Evolutionary conservation across 2,329 filamentous ascomycete species (phyloP).

Genomic region (Diaporthe caulivora): DNA sequence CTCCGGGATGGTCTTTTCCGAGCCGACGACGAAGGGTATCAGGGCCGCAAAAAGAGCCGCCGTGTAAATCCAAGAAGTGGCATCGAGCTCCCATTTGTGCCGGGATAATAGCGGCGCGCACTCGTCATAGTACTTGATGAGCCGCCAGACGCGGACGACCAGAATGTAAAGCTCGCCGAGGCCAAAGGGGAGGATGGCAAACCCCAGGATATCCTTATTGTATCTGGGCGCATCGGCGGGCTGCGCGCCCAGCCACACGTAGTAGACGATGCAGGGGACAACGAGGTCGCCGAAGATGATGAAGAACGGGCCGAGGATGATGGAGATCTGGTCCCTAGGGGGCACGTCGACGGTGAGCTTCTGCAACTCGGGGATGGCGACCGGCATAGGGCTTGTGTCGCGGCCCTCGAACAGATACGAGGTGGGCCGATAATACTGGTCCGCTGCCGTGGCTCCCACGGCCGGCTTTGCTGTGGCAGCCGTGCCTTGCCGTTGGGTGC

Average conservation of each 20-base stretch:
- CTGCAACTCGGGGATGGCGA: slow-evolving; percentile 32
- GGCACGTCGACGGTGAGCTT: slow-evolving; percentile 34
- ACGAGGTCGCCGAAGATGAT: slow-evolving; percentile 39
- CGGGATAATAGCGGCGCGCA: slow-evolving; percentile 38
- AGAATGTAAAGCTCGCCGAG: slow-evolving; percentile 48
- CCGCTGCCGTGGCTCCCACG: background rate
- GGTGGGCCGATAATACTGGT: slow-evolving; percentile 5
- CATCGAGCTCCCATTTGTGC: slow-evolving; percentile 37
- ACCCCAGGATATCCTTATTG: slow-evolving; percentile 68
- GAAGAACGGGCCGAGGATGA: slow-evolving; percentile 38
- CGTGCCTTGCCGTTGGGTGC: background rate
- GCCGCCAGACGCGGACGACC: slow-evolving; percentile 32
- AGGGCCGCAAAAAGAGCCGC: slow-evolving; percentile 34
- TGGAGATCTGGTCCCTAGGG: slow-evolving; percentile 36
- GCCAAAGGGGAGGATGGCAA: slow-evolving; percentile 67
- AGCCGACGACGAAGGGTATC: slow-evolving; percentile 37
- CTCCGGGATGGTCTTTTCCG: slow-evolving; percentile 30
- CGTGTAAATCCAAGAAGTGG: slow-evolving; percentile 38
- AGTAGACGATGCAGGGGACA: slow-evolving; percentile 40
- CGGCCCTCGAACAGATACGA: slow-evolving; percentile 35
- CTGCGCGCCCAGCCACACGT: slow-evolving; percentile 32
- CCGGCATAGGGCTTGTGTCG: slow-evolving; percentile 9
- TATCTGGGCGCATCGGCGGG: slow-evolving; percentile 25
- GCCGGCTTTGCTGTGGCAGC: background rate
- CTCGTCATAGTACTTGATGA: slow-evolving; percentile 32